Evolutionary conservation across 2,329 filamentous ascomycete genomes (phyloP).

Genomic region (Gaeumannomyces sp.): DNA sequence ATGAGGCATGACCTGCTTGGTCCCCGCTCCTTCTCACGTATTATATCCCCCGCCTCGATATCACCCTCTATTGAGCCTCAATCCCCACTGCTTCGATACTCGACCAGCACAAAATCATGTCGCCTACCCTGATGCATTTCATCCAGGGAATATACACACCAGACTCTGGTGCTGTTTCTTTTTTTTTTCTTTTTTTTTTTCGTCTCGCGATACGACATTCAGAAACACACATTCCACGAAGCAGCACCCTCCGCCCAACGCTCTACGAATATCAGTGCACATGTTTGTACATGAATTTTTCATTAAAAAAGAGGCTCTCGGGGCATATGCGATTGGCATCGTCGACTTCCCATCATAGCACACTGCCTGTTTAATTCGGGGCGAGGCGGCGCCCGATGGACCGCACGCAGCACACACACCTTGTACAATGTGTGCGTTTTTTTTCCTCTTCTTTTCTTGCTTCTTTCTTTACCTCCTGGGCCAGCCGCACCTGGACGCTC

Average conservation of each 20-base stretch:
- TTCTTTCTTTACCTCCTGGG: not conserved
- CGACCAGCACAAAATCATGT: not conserved
- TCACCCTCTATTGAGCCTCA: not conserved
- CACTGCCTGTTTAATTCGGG: not conserved
- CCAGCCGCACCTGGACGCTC: not conserved
- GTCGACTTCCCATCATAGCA: not conserved
- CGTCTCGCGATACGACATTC: not conserved
- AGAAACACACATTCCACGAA: not conserved
- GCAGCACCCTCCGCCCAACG: not conserved
- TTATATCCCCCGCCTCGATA: slow-evolving; percentile 7
- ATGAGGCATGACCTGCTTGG: slow-evolving; percentile 4
- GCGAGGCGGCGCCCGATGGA: not conserved
- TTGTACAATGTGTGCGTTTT: not conserved
- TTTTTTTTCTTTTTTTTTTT: slow-evolving; percentile 10
- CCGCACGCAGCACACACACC: not conserved
- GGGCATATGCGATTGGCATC: not conserved
- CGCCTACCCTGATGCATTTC: not conserved
- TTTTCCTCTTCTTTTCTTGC: too few species aligned
- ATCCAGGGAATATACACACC: not conserved
- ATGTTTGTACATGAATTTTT: not conserved
- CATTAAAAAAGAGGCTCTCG: not conserved
- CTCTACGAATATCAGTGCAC: not conserved
- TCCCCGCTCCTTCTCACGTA: slow-evolving; percentile 10
- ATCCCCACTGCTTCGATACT: not conserved
- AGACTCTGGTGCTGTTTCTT: slow-evolving; percentile 5